Evolutionary conservation across 805 yeast species (phyloP).

Genomic region (Wickerhamiella allomyrinae): DNA sequence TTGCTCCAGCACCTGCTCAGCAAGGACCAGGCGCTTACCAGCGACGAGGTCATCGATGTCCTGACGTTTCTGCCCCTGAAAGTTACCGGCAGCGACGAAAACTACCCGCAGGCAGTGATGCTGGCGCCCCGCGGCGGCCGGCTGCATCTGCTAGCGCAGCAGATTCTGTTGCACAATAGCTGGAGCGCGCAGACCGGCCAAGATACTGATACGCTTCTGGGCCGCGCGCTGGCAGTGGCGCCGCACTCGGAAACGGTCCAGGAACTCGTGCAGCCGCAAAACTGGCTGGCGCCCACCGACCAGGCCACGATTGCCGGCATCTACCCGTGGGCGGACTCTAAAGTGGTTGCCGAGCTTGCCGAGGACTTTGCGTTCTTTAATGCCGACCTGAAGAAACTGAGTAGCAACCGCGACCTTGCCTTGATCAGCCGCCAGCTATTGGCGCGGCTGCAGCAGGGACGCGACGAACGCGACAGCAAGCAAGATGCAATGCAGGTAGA

Average conservation of each 20-base stretch:
- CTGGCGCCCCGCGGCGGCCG: background rate
- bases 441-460: background rate
- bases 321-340: background rate
- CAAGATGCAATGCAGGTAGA: background rate
- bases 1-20: background rate
- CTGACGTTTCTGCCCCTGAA: slow-evolving; percentile 3
- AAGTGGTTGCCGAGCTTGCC: background rate
- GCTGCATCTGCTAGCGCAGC: background rate
- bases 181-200: background rate
- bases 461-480: background rate
- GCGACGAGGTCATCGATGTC: background rate
- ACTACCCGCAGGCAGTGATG: background rate
- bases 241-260: slow-evolving; percentile 1
- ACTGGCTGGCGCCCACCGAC: background rate
- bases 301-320: background rate
- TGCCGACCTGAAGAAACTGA: background rate
- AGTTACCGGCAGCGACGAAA: background rate
- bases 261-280: background rate
- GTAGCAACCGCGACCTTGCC: background rate
- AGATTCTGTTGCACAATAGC: background rate
- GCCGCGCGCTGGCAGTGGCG: background rate
- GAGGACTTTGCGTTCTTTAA: background rate
- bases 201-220: background rate
- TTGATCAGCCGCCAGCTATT: background rate
- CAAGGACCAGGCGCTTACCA: background rate